Evolutionary conservation across 768 basidiomycete species (phyloP), one percentile per base, ranked within the genome.

Genomic region (Leccinum uliginosum): DNA sequence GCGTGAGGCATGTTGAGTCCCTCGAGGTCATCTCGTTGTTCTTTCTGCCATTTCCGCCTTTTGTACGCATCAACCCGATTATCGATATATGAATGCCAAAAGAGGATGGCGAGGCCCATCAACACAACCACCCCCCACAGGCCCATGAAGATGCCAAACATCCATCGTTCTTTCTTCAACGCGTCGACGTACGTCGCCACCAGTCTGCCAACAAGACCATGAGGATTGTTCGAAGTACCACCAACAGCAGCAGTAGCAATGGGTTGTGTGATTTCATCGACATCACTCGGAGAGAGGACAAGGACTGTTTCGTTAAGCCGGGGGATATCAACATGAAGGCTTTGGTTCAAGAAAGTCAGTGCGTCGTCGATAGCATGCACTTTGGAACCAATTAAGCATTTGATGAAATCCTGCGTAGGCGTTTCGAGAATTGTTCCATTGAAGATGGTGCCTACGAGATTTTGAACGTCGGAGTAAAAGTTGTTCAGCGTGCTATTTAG

Each of bases 361-460:
- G 89, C 93, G 17, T 84, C 79, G 72, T 95, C 92, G 65, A 98
- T 78, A 10, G 87, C 91, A 54, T 85, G 76, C 48, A 98, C 86
- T 70, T 98, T 98, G 58, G 81, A 80, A n/a, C 96, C 96, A 62
- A 98, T 81, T 66, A 98, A 80, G 68, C 96, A 98, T 65, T 77
- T 82, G 66, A 97, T 74, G 67, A 98, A 97, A 52, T 91, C 92
- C 64, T 91, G 88, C 11, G 90, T 83, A 0, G 93, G 92, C 3
- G 76, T 67, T 63, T 90, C 85, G 32, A 98, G 82, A 62, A 94
- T 81, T 4, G 94, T 95, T 8, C 85, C 85, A 48, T 90, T 87
- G 71, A 98, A 95, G 9, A 93, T 81, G 1, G 79, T 78, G 54
- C 78, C 74, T n/a, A 98, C 91, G 6, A 83, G 78, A 45, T 80